phyloP scores from a whole-genome alignment of 1,284 basidiomycete species.

The Fomitopsis schrenkii region DNA sequence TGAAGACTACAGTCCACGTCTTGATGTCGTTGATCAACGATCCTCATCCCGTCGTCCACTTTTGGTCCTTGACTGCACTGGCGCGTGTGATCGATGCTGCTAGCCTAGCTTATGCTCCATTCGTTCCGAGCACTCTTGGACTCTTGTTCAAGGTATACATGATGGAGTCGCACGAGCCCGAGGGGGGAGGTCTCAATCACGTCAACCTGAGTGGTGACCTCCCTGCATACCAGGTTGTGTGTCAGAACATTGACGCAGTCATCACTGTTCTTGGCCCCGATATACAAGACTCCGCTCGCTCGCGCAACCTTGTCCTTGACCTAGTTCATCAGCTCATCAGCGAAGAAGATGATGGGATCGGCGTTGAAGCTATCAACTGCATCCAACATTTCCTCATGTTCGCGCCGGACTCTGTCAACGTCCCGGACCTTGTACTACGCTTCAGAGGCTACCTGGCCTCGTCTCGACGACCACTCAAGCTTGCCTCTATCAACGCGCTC shows the following conservation, averaged over 20 bases:
- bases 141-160: constrained; percentile 91
- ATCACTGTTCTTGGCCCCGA: constrained; percentile 96
- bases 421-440: constrained; percentile 71
- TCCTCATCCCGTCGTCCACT: constrained; percentile 96
- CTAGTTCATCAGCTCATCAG: constrained; percentile 83
- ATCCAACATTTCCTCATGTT: constrained; percentile 98
- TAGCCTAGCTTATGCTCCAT: constrained; percentile 88
- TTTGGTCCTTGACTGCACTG: constrained; percentile 86
- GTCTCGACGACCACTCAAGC: constrained; percentile 79
- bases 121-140: constrained; percentile 84
- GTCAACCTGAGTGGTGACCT: constrained; percentile 89
- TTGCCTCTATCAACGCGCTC: constrained; percentile 91
- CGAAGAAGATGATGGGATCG: constrained; percentile 86
- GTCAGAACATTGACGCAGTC: constrained; percentile 88
- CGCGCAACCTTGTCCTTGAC: constrained; percentile 78
- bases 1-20: constrained; percentile 96
- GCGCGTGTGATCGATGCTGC: constrained; percentile 89
- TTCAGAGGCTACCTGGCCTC: constrained; percentile 80
- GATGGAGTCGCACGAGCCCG: constrained; percentile 89
- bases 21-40: constrained; percentile 95
- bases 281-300: constrained; percentile 84
- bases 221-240: constrained; percentile 89
- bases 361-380: constrained; percentile 93
- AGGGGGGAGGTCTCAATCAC: constrained; percentile 83
- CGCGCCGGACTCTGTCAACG: constrained; percentile 77